Evolutionary conservation across 495 filamentous ascomycete genomes (phyloP).

Genomic region (Talaromyces liani): DNA sequence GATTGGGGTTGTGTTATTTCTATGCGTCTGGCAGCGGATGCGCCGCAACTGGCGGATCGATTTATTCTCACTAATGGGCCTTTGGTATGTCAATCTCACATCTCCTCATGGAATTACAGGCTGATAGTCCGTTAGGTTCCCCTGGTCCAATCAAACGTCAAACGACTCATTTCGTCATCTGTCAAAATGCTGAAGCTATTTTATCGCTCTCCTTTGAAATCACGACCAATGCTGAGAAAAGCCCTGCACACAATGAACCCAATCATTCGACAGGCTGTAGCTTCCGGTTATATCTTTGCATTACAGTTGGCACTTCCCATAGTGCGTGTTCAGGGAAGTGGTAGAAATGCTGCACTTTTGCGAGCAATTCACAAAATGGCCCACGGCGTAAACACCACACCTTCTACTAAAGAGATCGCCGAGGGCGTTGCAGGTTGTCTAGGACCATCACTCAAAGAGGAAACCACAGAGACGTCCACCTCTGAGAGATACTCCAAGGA

Average conservation of each 20-base stretch:
- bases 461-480: constrained; percentile 22
- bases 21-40: constrained; percentile 47
- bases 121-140: constrained; percentile 18
- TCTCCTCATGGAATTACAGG: not conserved
- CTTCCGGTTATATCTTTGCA: constrained; percentile 44
- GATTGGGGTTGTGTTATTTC: constrained; percentile 50
- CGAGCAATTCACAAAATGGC: constrained; percentile 24
- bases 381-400: constrained; percentile 17
- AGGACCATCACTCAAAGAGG: constrained; percentile 31
- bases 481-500: constrained; percentile 26
- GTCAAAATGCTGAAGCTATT: constrained; percentile 41
- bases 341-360: constrained; percentile 38
- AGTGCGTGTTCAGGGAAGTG: constrained; percentile 26
- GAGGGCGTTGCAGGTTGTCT: constrained; percentile 36
- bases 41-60: constrained; percentile 43
- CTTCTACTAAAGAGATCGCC: constrained; percentile 22
- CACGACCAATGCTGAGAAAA: constrained; percentile 30
- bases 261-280: constrained; percentile 28
- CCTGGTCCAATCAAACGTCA: constrained; percentile 24
- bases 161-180: constrained; percentile 27
- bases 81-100: constrained; percentile 28
- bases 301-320: constrained; percentile 37
- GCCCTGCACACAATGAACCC: constrained; percentile 31
- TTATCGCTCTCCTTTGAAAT: constrained; percentile 29
- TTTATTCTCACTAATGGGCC: constrained; percentile 44